phyloP scores from a whole-genome alignment of 768 basidiomycete genomes.

The Mycena leptocephala region DNA sequence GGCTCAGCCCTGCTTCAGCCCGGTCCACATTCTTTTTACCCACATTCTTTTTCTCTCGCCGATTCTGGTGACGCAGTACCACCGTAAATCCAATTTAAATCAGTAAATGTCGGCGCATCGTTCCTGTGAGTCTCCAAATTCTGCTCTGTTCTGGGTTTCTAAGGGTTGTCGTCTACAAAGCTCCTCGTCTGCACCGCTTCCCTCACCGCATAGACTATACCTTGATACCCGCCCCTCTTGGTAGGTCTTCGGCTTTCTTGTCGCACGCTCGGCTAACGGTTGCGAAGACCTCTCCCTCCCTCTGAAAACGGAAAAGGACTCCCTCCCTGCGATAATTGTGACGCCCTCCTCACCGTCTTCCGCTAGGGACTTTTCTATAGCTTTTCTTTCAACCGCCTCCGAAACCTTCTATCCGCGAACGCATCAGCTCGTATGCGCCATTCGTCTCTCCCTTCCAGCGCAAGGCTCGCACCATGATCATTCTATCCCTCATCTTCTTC shows the following conservation, averaged over 20 bases:
- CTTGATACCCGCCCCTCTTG: conserved; percentile 84
- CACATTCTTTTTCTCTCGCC: conserved; percentile 48
- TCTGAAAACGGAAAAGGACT: conserved; percentile 77
- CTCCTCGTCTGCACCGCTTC: conserved; percentile 79
- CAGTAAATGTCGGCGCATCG: conserved; percentile 43
- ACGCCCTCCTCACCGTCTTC: conserved; percentile 84
- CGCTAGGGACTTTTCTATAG: conserved; percentile 81
- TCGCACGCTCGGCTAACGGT: conserved; percentile 1
- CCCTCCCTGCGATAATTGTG: conserved; percentile 86
- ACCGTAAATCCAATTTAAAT: conserved; percentile 28
- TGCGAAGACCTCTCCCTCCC: conserved; percentile 51
- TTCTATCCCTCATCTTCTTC: conserved; percentile 69
- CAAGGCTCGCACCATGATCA: conserved; percentile 64
- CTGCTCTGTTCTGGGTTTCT: background rate
- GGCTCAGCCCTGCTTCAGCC: too few species aligned
- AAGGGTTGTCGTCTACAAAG: conserved; percentile 47
- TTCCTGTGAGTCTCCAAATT: conserved; percentile 43
- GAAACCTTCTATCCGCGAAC: conserved; percentile 72
- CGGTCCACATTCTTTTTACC: conserved; percentile 56
- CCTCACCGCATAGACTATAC: conserved; percentile 84
- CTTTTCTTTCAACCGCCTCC: conserved; percentile 79
- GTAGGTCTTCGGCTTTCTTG: conserved; percentile 55
- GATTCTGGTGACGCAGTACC: conserved; percentile 31
- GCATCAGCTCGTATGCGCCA: conserved; percentile 57
- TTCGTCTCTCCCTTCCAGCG: conserved; percentile 46